Evolutionary conservation across 1,284 basidiomycete genomes (phyloP).

Genomic region (Rhizoctonia solani): DNA sequence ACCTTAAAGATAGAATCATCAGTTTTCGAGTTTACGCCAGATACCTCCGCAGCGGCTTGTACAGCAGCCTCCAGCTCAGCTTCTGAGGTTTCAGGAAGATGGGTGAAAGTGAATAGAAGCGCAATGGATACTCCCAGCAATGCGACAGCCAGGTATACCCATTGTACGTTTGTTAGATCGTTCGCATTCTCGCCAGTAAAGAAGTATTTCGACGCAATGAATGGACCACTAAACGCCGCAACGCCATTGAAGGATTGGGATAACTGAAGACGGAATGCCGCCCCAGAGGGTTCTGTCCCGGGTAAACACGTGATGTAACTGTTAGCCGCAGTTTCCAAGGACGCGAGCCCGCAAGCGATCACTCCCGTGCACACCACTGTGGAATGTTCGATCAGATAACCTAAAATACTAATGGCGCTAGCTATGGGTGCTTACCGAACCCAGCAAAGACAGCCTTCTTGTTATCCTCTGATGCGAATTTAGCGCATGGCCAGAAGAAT

Average conservation of each 20-base stretch:
- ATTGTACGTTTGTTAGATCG: conserved; percentile 52
- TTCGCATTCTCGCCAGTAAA: conserved; percentile 47
- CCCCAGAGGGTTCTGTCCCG: conserved; percentile 64
- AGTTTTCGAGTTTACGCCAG: conserved; percentile 41
- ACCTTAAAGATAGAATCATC: conserved; percentile 48
- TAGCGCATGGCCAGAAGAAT: conserved; percentile 81
- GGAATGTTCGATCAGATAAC: background rate
- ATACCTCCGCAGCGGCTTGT: conserved; percentile 43
- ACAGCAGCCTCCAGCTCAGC: conserved; percentile 45
- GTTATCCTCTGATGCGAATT: conserved; percentile 52
- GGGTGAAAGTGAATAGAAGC: conserved; percentile 50
- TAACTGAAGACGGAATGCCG: conserved; percentile 78
- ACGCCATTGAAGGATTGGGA: conserved; percentile 83
- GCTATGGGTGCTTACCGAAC: conserved; percentile 74
- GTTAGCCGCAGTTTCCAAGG: conserved; percentile 75
- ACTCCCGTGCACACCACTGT: conserved; percentile 39
- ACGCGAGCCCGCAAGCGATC: conserved; percentile 70
- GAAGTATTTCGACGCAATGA: conserved; percentile 69
- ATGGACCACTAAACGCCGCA: conserved; percentile 76
- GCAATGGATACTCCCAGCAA: conserved; percentile 45
- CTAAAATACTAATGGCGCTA: conserved; percentile 57
- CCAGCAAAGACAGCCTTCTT: conserved; percentile 60
- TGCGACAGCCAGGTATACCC: conserved; percentile 54
- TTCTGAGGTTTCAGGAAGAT: conserved; percentile 54
- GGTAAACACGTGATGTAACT: conserved; percentile 68